Percentiles rank a stretch among this genome's conserved stretches.
These are phyloP conservation scores for Leccinum broughii DNA, from an alignment of 768 basidiomycete species.

Conservation along the genomic window DNA sequence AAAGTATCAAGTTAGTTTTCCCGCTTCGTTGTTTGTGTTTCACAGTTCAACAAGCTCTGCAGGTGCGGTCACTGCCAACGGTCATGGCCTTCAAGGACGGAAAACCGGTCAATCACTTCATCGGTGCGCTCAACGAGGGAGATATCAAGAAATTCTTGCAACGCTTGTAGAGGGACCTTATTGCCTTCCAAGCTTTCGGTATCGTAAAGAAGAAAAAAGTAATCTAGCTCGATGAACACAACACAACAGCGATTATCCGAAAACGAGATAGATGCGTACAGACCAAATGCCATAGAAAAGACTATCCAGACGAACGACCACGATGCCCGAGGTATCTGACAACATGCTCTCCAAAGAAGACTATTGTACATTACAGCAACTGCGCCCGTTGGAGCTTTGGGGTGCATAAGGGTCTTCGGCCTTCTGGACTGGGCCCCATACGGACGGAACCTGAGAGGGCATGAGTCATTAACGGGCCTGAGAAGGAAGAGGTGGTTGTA, in stretches of 20 bases:
- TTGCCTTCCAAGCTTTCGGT: conserved; percentile 7
- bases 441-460: conserved; percentile 74
- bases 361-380: conserved; percentile 65
- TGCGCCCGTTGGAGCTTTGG: conserved; percentile 48
- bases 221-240: conserved; percentile 14
- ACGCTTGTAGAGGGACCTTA: conserved; percentile 28
- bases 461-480: conserved; percentile 14
- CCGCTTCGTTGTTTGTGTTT: background rate
- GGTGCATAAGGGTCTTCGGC: conserved; percentile 92
- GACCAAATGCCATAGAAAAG: conserved; percentile 10
- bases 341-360: background rate
- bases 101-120: conserved; percentile 55
- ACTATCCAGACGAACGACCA: background rate
- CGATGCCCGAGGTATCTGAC: background rate
- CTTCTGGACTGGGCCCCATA: conserved; percentile 95
- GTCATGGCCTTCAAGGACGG: conserved; percentile 77
- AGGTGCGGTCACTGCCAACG: conserved; percentile 80
- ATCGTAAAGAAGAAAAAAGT: conserved; percentile 10
- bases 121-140: conserved; percentile 53
- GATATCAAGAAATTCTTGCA: conserved; percentile 48
- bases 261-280: conserved; percentile 16
- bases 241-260: conserved; percentile 9
- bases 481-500: conserved; percentile 15
- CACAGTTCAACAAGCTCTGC: background rate
- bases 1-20: conserved; percentile 44